Evolutionary conservation across 2,329 filamentous ascomycete species (phyloP).

Genomic region (Penicillium decumbens): DNA sequence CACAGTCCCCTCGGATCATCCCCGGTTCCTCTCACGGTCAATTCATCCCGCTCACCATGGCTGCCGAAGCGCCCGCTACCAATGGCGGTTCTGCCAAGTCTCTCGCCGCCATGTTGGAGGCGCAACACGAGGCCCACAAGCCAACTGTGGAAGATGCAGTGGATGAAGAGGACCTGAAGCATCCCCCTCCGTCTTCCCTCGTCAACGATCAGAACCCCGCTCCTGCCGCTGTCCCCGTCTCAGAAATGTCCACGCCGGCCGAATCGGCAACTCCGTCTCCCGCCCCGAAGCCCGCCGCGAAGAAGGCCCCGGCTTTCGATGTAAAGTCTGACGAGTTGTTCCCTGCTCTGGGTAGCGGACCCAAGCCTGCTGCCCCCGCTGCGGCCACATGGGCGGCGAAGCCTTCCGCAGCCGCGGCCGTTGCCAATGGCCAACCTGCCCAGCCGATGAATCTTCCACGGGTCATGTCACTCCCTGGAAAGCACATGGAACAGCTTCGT

Average conservation of each 20-base stretch:
- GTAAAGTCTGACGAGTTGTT: conserved; percentile 87
- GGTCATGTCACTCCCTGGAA: conserved; percentile 72
- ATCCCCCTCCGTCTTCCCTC: conserved; percentile 50
- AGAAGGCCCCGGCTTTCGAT: conserved; percentile 57
- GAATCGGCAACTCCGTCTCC: conserved; percentile 37
- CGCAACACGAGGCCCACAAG: conserved; percentile 54
- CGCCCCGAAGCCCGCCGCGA: conserved; percentile 37
- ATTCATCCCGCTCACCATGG: conserved; percentile 25
- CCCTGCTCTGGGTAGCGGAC: conserved; percentile 73
- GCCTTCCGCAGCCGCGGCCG: conserved; percentile 35
- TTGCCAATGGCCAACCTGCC: conserved; percentile 45
- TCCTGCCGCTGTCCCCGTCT: conserved; percentile 15
- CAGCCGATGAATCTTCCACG: conserved; percentile 51
- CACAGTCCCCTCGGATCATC: conserved; percentile 2
- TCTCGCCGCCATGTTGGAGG: conserved; percentile 51
- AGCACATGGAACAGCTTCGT: conserved; percentile 70
- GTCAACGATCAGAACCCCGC: conserved; percentile 32
- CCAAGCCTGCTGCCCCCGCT: conserved; percentile 60
- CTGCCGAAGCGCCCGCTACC: conserved; percentile 31
- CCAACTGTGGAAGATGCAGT: conserved; percentile 73
- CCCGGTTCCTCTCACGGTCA: conserved; percentile 1
- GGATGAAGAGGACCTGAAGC: conserved; percentile 69
- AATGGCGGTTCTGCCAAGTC: conserved; percentile 40
- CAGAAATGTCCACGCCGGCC: conserved; percentile 23
- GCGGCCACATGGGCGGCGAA: conserved; percentile 75